Evolutionary conservation across 1,139 yeast genomes (phyloP).

Genomic region (Sugiyamaella neomexicana): DNA sequence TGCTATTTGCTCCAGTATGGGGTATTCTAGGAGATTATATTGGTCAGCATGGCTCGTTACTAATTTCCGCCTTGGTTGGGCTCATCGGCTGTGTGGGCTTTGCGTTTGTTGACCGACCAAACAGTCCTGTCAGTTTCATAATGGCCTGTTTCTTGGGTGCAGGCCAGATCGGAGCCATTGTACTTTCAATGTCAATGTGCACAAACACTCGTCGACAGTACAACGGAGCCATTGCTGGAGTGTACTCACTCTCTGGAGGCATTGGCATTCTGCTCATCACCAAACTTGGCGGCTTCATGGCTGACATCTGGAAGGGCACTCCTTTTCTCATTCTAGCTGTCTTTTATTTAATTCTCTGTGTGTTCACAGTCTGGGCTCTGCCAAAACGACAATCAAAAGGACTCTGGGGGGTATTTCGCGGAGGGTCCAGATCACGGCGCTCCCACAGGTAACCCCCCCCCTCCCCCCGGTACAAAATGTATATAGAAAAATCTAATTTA

Average conservation of each 20-base stretch:
- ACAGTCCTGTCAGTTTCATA: constrained; percentile 37
- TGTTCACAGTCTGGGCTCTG: constrained; percentile 35
- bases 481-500: background rate
- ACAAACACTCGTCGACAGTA: constrained; percentile 46
- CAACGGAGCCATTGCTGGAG: constrained; percentile 69
- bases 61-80: constrained; percentile 44
- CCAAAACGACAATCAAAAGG: constrained; percentile 5
- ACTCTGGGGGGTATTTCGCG: background rate
- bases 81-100: constrained; percentile 42
- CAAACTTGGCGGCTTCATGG: constrained; percentile 60
- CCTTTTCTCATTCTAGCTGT: constrained; percentile 59
- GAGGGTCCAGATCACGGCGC: background rate
- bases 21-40: constrained; percentile 56
- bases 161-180: constrained; percentile 59
- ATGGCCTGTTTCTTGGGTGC: constrained; percentile 50
- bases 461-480: background rate
- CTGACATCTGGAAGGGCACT: constrained; percentile 58
- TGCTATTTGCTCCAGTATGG: constrained; percentile 62
- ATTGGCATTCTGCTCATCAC: constrained; percentile 63
- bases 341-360: constrained; percentile 43
- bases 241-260: constrained; percentile 66
- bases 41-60: constrained; percentile 47
- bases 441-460: background rate
- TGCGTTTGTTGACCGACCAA: constrained; percentile 40
- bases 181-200: constrained; percentile 50